These are phyloP conservation scores for Diversispora epigaea DNA, from an alignment of 192 early-diverging fungal genomes.

Conservation along the genomic window DNA sequence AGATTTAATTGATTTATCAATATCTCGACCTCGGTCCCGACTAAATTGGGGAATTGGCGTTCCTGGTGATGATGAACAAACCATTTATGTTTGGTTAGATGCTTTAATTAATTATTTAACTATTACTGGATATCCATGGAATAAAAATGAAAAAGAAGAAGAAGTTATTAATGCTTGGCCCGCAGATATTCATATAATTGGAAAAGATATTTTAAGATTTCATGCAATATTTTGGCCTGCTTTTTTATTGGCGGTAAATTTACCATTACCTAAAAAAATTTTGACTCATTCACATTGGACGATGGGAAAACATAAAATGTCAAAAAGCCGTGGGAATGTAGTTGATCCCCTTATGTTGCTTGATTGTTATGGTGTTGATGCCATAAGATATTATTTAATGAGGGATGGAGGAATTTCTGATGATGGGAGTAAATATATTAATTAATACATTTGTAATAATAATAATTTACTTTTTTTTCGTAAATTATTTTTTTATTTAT, in stretches of 20 bases:
- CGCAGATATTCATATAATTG: constrained; percentile 82
- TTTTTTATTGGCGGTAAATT: constrained; percentile 83
- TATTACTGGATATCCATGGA: constrained; percentile 81
- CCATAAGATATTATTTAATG: constrained; percentile 87
- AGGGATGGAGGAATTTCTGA: constrained; percentile 85
- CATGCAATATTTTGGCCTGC: constrained; percentile 98
- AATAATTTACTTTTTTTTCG: constrained; percentile 10
- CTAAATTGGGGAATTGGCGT: constrained; percentile 91
- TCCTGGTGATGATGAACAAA: constrained; percentile 82
- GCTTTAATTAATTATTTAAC: constrained; percentile 93
- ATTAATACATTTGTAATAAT: background rate
- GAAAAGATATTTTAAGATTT: constrained; percentile 96
- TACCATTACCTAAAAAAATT: constrained; percentile 77
- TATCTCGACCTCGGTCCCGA: constrained; percentile 78
- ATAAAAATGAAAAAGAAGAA: constrained; percentile 28
- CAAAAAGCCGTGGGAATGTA: constrained; percentile 91
- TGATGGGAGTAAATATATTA: constrained; percentile 64
- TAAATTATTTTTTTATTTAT: constrained; percentile 1
- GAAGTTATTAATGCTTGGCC: constrained; percentile 53
- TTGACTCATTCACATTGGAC: constrained; percentile 96
- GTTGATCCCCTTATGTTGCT: constrained; percentile 79
- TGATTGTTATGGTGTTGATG: constrained; percentile 75
- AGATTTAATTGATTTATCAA: constrained; percentile 73
- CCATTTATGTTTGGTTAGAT: constrained; percentile 98
- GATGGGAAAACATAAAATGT: constrained; percentile 88